Conservation (phyloP, 441 rosid genomes). For the California macrophylla region DNA sequence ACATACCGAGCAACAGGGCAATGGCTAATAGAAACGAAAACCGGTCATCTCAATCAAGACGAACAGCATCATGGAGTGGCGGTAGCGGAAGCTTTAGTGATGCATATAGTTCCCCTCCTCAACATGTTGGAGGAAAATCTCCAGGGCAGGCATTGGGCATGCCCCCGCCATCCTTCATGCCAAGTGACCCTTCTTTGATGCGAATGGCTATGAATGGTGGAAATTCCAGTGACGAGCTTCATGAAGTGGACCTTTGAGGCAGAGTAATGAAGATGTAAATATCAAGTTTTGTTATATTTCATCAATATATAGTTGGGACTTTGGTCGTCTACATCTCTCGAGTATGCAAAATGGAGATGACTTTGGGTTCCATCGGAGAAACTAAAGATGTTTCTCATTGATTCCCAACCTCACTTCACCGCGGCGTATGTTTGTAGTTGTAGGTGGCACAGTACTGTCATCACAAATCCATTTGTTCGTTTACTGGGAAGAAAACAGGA, state of each 20-base stretch:
- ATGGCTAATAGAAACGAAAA: constrained; percentile 23
- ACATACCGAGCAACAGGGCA: constrained; percentile 33
- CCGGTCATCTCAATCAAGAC: constrained; percentile 38
- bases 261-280: constrained; percentile 40
- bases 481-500: constrained; percentile 29
- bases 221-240: constrained; percentile 67
- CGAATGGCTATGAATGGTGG: constrained; percentile 29
- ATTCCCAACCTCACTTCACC: neutral
- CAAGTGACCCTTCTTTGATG: constrained; percentile 15
- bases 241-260: constrained; percentile 72
- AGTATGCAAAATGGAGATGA: constrained; percentile 8
- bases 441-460: neutral
- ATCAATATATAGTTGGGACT: constrained; percentile 18
- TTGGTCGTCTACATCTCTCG: constrained; percentile 13
- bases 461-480: constrained; percentile 40
- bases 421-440: neutral
- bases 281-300: constrained; percentile 37
- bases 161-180: constrained; percentile 29
- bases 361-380: constrained; percentile 13
- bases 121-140: constrained; percentile 26
- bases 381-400: constrained; percentile 11
- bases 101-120: constrained; percentile 29
- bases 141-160: constrained; percentile 20
- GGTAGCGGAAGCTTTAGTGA: constrained; percentile 28
- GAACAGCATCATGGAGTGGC: constrained; percentile 92